Base-by-base conservation (phyloP, 2,329 filamentous ascomycete genomes). In the Xylariaceae sp. region DNA sequence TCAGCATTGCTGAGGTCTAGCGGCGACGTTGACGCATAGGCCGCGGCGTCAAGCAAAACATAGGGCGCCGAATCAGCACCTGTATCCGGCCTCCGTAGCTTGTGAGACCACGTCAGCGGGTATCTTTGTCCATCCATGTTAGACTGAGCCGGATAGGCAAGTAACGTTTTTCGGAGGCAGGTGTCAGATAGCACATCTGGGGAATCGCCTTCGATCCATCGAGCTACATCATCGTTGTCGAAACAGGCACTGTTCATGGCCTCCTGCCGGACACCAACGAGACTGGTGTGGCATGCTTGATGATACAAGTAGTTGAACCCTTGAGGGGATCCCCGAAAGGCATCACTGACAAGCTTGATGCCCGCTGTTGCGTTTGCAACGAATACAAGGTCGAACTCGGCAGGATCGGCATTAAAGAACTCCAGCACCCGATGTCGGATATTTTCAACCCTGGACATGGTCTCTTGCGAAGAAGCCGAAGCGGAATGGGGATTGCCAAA, bases 401-500 rank as follows among this genome's bases (percentile, higher is more conserved):
- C 73, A 2, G 89, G 85, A 47, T 88, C 80, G 2, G 88, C 89
- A 30, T 83, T 81, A 64, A 96, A 88, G 53, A 94, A 87, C 2
- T 69, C 69, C 21, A 97, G 66, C 2, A 86, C 70, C 11, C 78
- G 73, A 24, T 88, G 63, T 7, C 90, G 78, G 19, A 83, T 69
- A 59, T 89, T 78, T 48, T 95, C 88, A 40, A 95, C 78, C 5
- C 83, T 74, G 2, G 74, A 71, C 0, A 85, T 83, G 0, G 86
- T 83, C 21, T 81, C 70, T 55, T 92, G 87, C 0, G 90, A 94
- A 3, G 88, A 83, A 11, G 74, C 68, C 2, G 89, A 94, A 34
- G 79, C 83, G 1, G 90, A 96, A 63, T 97, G 90, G 1, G 90
- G 90, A 47, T 97, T 97, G 26, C 89, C 90, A 51, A 89, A 88